Evolutionary conservation across 2,329 filamentous ascomycete species (phyloP), one percentile per base, ranked within the genome.

Genomic region (Pseudogymnoascus verrucosus): DNA sequence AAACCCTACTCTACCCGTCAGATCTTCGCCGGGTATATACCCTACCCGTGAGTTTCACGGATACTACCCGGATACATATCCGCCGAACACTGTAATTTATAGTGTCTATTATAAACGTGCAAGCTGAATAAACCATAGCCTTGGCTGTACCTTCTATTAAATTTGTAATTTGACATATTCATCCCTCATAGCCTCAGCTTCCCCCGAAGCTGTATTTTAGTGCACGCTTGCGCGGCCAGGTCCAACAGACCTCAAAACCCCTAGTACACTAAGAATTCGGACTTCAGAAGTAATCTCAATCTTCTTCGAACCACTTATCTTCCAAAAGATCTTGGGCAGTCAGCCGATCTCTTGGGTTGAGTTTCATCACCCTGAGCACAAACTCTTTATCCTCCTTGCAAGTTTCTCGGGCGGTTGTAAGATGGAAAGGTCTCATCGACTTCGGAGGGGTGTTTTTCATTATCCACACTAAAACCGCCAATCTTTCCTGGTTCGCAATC

Each of bases 281-380:
- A 40, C 16, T 42, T 42, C 16, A 16, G 16, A 42, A 42, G 39
- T 12, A 19, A 11, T 12, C 2, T 42, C 16, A 42, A 42, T 12
- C 8, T 42, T 11, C 12, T 8, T 42, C 44, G 70, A 77, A 76
- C 75, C 75, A 78, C 26, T 71, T 68, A 65, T 78, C 76, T 60
- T 72, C 66, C 37, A 78, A 66, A 31, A 78, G 66, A 57, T 76
- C 71, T 63, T 69, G 70, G 31, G 75, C 77, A 5, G 74, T 74
- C 6, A 76, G 77, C 34, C 76, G 70, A 64, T 79, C 76, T 63
- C 76, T 72, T 47, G 74, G 75, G 65, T 79, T 76, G 5, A 79
- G 70, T 65, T 74, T 78, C 76, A 79, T 78, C 16, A 79, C 76
- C 67, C 72, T 78, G 1, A 68, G 59, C n/a, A 79, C 64, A 66